phyloP scores from a whole-genome alignment of 2,329 filamentous ascomycete species.

The Hypocrella siamensis region DNA sequence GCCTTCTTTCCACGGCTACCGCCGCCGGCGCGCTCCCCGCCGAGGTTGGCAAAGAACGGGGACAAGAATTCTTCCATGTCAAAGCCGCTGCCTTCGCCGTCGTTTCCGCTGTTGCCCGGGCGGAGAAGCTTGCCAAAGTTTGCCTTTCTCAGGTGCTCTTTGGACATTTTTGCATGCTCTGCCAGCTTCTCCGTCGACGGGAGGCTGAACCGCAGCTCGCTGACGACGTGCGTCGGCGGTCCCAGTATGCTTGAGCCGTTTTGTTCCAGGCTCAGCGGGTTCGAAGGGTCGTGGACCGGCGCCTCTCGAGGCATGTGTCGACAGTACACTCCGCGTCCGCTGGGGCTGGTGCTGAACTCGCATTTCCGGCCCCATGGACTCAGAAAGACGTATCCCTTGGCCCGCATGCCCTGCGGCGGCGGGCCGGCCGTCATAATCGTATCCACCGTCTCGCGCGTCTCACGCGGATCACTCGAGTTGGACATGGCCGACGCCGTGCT shows the following conservation, averaged over 20 bases:
- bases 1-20: conserved; percentile 73
- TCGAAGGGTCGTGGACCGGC: conserved; percentile 14
- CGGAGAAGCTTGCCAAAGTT: conserved; percentile 27
- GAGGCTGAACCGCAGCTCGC: conserved; percentile 82
- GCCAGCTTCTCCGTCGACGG: conserved; percentile 40
- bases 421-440: conserved; percentile 1
- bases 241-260: conserved; percentile 6
- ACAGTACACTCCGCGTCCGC: conserved; percentile 60
- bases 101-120: conserved; percentile 10
- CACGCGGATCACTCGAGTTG: neutral
- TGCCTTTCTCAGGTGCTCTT: conserved; percentile 20
- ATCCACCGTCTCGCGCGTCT: neutral
- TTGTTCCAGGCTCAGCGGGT: conserved; percentile 26
- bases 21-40: conserved; percentile 71
- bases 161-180: conserved; percentile 15
- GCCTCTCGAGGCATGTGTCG: conserved; percentile 48
- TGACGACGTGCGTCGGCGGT: conserved; percentile 30
- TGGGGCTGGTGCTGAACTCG: conserved; percentile 66
- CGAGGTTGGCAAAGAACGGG: conserved; percentile 56
- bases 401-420: conserved; percentile 19
- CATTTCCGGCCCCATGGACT: conserved; percentile 82
- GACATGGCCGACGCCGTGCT: conserved; percentile 17
- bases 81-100: conserved; percentile 15
- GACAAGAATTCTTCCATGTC: conserved; percentile 21
- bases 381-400: conserved; percentile 58